Base-by-base conservation (phyloP, 2,329 filamentous ascomycete species). In the Colletotrichum horii region DNA sequence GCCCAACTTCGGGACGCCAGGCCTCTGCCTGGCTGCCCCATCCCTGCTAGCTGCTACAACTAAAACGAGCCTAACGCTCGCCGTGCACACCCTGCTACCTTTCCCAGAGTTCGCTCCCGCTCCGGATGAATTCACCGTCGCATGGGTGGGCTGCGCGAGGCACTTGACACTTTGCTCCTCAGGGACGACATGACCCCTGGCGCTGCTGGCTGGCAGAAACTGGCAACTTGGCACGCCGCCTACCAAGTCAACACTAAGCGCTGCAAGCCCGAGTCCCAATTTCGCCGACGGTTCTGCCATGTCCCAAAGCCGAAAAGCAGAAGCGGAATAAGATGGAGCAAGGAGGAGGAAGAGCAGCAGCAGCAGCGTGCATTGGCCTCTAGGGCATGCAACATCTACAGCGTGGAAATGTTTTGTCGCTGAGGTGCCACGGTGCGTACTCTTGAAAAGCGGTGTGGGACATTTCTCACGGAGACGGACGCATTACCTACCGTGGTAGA, bases 41-140 rank as follows among this genome's bases (percentile, higher is more conserved):
- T 70, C 74, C 74, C 70, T 76, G 74, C 74, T 70, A 75, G 74
- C 52, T 28, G 52, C 38, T 24, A 75, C 60, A 75, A 55, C 74
- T 75, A 70, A 76, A 76, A 76, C 66, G 32, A 75, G 71, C 66
- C 71, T 70, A 66, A 70, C 66, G 36, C 71, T 75, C 61, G 71
- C 66, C 48, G 48, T 73, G 34, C 70, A 73, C 68, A 60, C 70
- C 70, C 55, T 58, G 73, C 38, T 62, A 43, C 70, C 32, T 56
- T 68, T 68, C 55, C 70, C 70, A 75, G 56, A 61, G 48, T 75
- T 64, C 48, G 70, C 74, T 74, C 74, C 70, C 71, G 74, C 66
- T 60, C 74, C 65, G 71, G 74, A 61, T 74, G 71, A 70, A 76
- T 70, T 76, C 71, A 75, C 56, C 73, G 70, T 73, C 70, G 73